Evolutionary conservation across 2,329 filamentous ascomycete species (phyloP).

Genomic region (Penicillium crustosum): DNA sequence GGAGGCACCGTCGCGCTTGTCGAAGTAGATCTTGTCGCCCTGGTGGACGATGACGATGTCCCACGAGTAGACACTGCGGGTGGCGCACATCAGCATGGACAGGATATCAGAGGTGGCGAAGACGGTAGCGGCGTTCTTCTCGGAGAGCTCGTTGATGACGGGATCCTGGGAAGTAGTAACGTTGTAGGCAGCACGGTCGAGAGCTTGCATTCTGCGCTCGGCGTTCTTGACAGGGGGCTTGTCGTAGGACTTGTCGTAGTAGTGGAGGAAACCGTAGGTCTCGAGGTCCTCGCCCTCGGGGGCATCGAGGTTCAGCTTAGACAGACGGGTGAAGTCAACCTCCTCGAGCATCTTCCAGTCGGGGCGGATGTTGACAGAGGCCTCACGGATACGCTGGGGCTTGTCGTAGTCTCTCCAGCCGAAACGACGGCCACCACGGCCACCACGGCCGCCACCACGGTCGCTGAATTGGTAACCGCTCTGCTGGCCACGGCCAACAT

Average conservation of each 20-base stretch:
- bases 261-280: constrained; percentile 94
- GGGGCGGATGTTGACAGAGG: constrained; percentile 91
- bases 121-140: constrained; percentile 93
- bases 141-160: constrained; percentile 92
- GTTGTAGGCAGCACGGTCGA: constrained; percentile 96
- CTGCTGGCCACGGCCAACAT: constrained; percentile 60
- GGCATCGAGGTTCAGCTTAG: constrained; percentile 92
- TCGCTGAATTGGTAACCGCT: constrained; percentile 68
- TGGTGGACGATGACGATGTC: constrained; percentile 92
- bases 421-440: constrained; percentile 77
- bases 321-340: constrained; percentile 94
- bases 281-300: constrained; percentile 95
- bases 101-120: constrained; percentile 97
- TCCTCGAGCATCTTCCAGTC: constrained; percentile 97
- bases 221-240: constrained; percentile 86
- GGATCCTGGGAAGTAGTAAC: constrained; percentile 96
- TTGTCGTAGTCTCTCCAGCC: constrained; percentile 99
- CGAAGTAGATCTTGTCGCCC: constrained; percentile 95
- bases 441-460: constrained; percentile 63
- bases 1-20: constrained; percentile 94
- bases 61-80: constrained; percentile 96
- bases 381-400: constrained; percentile 92
- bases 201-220: constrained; percentile 80
- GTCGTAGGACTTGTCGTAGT: constrained; percentile 95
- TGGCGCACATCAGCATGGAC: constrained; percentile 98